Conservation (phyloP, 805 yeast species). For the Schizosaccharomyces japonicus region DNA sequence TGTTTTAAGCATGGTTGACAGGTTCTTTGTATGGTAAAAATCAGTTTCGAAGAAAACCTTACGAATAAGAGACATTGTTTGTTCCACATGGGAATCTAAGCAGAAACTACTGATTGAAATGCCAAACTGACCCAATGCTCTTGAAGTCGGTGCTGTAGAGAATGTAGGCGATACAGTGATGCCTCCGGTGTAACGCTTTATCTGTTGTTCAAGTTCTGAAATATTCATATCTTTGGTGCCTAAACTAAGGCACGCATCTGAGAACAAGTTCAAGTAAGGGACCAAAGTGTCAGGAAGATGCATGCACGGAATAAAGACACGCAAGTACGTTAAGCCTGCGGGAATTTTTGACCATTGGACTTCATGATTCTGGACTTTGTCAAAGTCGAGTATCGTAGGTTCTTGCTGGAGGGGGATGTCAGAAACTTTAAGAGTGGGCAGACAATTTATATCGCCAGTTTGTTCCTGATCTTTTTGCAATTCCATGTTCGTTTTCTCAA, state of each 20-base stretch:
- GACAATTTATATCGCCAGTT: constrained; percentile 46
- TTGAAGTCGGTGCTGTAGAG: constrained; percentile 29
- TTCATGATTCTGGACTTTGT: constrained; percentile 13
- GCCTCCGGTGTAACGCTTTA: constrained; percentile 70
- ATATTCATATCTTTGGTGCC: constrained; percentile 57
- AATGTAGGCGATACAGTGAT: constrained; percentile 37
- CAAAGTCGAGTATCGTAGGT: constrained; percentile 12
- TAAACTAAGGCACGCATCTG: constrained; percentile 56
- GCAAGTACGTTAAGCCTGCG: constrained; percentile 59
- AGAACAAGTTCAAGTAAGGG: constrained; percentile 52
- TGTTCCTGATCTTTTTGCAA: constrained; percentile 41
- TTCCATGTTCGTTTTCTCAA: constrained; percentile 35
- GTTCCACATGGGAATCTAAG: constrained; percentile 34
- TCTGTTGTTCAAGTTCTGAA: constrained; percentile 65
- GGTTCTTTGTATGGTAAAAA: constrained; percentile 34
- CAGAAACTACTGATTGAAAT: constrained; percentile 46
- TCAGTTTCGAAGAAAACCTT: constrained; percentile 49
- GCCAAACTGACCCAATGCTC: constrained; percentile 21
- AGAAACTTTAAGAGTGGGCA: constrained; percentile 50
- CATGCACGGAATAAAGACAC: constrained; percentile 38
- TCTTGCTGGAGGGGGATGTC: constrained; percentile 48
- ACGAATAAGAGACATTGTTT: constrained; percentile 40
- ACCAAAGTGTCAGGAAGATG: constrained; percentile 36
- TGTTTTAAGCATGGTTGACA: constrained; percentile 47
- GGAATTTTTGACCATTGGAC: constrained; percentile 30